Evolutionary conservation across 176 grass and related monocot species (phyloP).

Genomic region (barley (Hordeum vulgare)): MorexV3_pseudomolecules_assembly NC_058524.1:65315052-65315551

Average conservation of each 20-base stretch:
- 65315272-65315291: too few species aligned
- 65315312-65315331: too few species aligned
- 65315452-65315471: too few species aligned
- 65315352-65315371: too few species aligned
- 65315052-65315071: neutral
- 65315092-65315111: too few species aligned
- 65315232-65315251: neutral
- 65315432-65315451: neutral
- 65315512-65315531: neutral
- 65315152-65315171: neutral
- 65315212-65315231: neutral
- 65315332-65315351: too few species aligned
- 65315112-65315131: too few species aligned
- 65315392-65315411: neutral
- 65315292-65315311: too few species aligned
- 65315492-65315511: neutral
- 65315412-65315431: neutral
- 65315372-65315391: too few species aligned
- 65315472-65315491: neutral
- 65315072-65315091: neutral
- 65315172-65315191: neutral
- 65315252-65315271: too few species aligned
- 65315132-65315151: neutral
- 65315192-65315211: neutral
- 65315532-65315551: too few species aligned